Evolutionary conservation across 1,139 yeast species (phyloP), one percentile per base, ranked within the genome.

Genomic region (Ogataea hybrid): DNA sequence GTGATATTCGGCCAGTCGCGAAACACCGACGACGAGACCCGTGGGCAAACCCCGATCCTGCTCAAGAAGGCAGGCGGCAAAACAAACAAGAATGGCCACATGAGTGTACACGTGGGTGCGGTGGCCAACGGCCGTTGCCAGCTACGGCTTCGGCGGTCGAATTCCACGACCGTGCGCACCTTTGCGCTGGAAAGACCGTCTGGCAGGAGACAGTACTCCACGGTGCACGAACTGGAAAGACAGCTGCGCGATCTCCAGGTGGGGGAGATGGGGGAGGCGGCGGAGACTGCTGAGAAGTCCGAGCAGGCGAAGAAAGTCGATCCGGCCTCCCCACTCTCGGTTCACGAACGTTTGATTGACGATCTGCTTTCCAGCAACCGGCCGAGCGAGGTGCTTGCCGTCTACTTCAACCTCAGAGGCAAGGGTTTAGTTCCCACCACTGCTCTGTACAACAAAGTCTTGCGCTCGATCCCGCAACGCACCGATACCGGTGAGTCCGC

Each of bases 401-500:
- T 61, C 4, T 62, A 54, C 33, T 33, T 44, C 28, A 52, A 60
- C 42, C 42, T 61, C 48, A 54, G 63, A 44, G 56, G 55, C 6
- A 58, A 53, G 37, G 50, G 49, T 4, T 22, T 53, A 4, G 35
- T 50, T 9, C 64, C 64, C 23, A 37, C 52, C n/a, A 39, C 58
- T 3, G 46, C 41, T 3, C 43, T 57, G n/a, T 62, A 59, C 47
- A 59, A 59, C 38, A 51, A 56, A 35, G 57, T 61, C 9, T 39
- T 62, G 14, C 43, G 45, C 16, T 57, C 65, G 3, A 59, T 62
- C 14, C 46, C 56, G 15, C 23, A 48, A n/a, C 54, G 67, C 42
- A 20, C 36, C 8, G 37, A 42, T 34, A 69, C 70, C 42, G 64
- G 63, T 34, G 71, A 69, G 49, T 59, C 72, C 20, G 48, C 67